Conservation (phyloP, 805 yeast genomes). For the Candida qinlingensis region DNA sequence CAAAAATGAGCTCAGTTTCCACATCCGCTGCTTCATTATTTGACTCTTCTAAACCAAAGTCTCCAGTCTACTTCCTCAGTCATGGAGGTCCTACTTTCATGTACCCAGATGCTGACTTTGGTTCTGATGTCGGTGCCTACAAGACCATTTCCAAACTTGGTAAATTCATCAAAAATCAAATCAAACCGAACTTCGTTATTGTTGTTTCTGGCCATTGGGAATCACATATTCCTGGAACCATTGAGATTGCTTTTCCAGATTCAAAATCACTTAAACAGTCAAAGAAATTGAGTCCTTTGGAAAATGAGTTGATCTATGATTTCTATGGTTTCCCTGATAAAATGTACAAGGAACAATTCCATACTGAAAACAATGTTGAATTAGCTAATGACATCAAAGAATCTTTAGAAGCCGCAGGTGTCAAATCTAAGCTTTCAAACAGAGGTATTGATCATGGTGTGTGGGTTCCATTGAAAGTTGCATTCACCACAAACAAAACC, state of each 20-base stretch:
- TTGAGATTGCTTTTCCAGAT: conserved; percentile 46
- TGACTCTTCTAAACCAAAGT: conserved; percentile 19
- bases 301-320: conserved; percentile 63
- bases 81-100: conserved; percentile 84
- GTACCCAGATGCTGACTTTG: conserved; percentile 43
- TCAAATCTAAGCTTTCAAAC: conserved; percentile 37
- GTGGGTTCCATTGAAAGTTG: conserved; percentile 77
- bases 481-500: conserved; percentile 41
- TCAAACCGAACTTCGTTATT: conserved; percentile 62
- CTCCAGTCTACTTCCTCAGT: conserved; percentile 65
- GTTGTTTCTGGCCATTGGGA: conserved; percentile 82
- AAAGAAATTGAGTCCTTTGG: conserved; percentile 23
- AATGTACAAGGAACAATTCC: conserved; percentile 61
- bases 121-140: conserved; percentile 58
- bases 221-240: conserved; percentile 31
- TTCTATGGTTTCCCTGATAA: conserved; percentile 66
- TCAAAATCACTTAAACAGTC: background rate
- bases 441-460: conserved; percentile 81
- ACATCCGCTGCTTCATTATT: conserved; percentile 7
- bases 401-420: conserved; percentile 37
- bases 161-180: conserved; percentile 35
- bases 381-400: conserved; percentile 42
- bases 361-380: conserved; percentile 37
- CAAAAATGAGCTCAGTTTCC: background rate
- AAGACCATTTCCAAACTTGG: conserved; percentile 47